These are phyloP conservation scores for Rauvolfia tetraphylla DNA, from an alignment of 257 asterid genomes.

Conservation along the genomic window DNA sequence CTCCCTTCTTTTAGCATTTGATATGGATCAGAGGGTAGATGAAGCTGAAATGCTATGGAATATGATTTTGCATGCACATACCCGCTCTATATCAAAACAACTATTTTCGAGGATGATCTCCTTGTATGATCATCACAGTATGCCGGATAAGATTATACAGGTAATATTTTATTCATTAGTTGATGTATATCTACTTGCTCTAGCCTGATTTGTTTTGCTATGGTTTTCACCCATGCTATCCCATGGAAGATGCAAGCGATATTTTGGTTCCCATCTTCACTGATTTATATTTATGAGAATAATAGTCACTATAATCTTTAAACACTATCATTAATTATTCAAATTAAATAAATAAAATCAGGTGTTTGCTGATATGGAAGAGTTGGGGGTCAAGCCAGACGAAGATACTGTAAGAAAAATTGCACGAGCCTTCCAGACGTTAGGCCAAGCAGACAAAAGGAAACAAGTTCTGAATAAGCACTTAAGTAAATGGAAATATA, in stretches of 20 bases:
- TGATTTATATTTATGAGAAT: not conserved
- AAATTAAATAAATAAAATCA: constrained; percentile 18
- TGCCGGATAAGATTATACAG: constrained; percentile 65
- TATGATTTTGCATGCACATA: constrained; percentile 61
- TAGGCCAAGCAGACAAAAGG: constrained; percentile 57
- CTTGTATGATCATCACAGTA: constrained; percentile 67
- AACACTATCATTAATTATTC: not conserved
- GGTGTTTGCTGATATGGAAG: constrained; percentile 99
- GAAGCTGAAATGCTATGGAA: constrained; percentile 83
- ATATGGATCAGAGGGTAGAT: constrained; percentile 76
- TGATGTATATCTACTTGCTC: constrained; percentile 6
- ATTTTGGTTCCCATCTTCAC: not conserved
- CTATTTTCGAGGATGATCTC: constrained; percentile 86
- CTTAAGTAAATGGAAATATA: constrained; percentile 66
- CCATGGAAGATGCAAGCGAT: not conserved
- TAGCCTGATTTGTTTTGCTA: not conserved
- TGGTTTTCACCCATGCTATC: not conserved
- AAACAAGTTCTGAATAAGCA: constrained; percentile 43
- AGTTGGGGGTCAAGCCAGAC: constrained; percentile 83
- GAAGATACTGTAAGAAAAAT: constrained; percentile 68
- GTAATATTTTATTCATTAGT: constrained; percentile 26
- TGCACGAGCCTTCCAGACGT: constrained; percentile 56
- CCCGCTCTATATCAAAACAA: constrained; percentile 73
- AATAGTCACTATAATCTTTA: not conserved
- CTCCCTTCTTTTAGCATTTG: constrained; percentile 73